A percentile compares a stretch with the other conserved stretches of the same genome.
Evolutionary conservation across 2,329 filamentous ascomycete species (phyloP).

Genomic region (Microdochium nivale): DNA sequence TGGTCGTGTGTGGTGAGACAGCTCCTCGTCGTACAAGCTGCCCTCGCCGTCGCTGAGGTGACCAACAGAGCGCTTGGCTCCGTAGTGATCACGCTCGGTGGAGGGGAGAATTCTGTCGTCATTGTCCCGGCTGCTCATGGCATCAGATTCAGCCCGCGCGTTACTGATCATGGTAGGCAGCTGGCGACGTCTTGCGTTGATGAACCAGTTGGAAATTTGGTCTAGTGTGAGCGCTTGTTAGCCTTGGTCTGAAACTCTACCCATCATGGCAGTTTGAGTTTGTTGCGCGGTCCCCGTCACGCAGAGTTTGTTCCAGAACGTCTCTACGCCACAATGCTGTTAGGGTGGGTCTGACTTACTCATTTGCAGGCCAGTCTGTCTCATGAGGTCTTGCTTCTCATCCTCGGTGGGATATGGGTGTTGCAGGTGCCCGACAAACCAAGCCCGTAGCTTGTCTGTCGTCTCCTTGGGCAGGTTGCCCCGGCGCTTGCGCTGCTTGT

Average conservation of each 20-base stretch:
- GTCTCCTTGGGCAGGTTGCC: constrained; percentile 89
- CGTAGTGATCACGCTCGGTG: constrained; percentile 30
- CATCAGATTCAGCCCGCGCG: constrained; percentile 41
- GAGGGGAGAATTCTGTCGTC: constrained; percentile 27
- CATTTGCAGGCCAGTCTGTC: constrained; percentile 67
- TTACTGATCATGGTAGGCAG: constrained; percentile 52
- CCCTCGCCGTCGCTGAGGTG: constrained; percentile 39
- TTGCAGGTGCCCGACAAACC: constrained; percentile 69
- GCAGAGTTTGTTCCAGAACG: background rate
- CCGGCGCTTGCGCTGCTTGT: constrained; percentile 53
- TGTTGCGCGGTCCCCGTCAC: background rate
- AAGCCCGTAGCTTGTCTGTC: constrained; percentile 70
- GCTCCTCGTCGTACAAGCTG: constrained; percentile 9
- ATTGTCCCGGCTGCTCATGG: constrained; percentile 26
- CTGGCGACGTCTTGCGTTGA: constrained; percentile 64
- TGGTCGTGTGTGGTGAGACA: constrained; percentile 19
- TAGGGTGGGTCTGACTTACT: constrained; percentile 42
- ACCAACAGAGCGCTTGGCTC: constrained; percentile 23
- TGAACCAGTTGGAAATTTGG: constrained; percentile 75
- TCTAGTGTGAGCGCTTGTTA: constrained; percentile 28
- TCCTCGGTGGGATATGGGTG: constrained; percentile 86
- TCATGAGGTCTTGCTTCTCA: constrained; percentile 75
- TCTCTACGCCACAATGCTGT: background rate
- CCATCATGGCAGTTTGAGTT: background rate
- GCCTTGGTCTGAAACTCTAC: constrained; percentile 1